Percentiles rank a stretch among this genome's conserved stretches.
Evolutionary conservation across 2,329 filamentous ascomycete species (phyloP).

Genomic region (Ascochyta rabiei): DNA sequence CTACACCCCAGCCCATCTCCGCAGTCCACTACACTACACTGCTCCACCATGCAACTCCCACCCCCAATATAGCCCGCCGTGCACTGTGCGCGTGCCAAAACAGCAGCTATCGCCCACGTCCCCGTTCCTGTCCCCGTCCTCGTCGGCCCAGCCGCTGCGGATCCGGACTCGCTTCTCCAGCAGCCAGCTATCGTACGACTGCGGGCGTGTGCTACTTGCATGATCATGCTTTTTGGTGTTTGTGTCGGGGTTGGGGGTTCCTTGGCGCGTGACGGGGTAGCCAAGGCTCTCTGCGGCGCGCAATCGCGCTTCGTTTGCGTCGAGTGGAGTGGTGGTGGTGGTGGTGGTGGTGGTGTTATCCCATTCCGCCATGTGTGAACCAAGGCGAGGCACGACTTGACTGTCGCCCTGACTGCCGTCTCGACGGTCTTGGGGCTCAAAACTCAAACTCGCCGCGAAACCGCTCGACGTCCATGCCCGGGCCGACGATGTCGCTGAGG

Average conservation of each 20-base stretch:
- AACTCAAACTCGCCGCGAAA: conserved; percentile 95
- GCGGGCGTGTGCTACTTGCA: no score
- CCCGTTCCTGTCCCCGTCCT: conserved; percentile 30
- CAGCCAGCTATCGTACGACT: conserved; percentile 25
- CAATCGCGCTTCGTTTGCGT: neutral
- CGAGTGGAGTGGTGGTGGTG: no score
- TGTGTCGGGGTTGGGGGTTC: neutral
- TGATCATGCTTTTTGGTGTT: neutral
- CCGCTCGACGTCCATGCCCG: conserved; percentile 86
- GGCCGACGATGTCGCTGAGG: conserved; percentile 83
- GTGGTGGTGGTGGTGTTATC: neutral
- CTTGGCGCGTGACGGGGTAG: neutral
- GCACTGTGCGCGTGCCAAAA: conserved; percentile 36
- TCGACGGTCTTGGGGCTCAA: conserved; percentile 42
- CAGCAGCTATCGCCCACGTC: conserved; percentile 40
- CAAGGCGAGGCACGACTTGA: neutral
- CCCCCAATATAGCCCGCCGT: no score
- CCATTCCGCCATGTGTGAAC: conserved; percentile 11
- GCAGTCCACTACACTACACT: no score
- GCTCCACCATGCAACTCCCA: no score
- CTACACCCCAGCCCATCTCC: no score
- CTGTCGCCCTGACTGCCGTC: neutral
- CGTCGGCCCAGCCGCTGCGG: conserved; percentile 17
- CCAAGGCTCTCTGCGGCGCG: conserved; percentile 1
- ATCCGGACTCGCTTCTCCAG: conserved; percentile 22